phyloP scores from a whole-genome alignment of 1,139 yeast genomes.

The Meyerozyma sp. region DNA sequence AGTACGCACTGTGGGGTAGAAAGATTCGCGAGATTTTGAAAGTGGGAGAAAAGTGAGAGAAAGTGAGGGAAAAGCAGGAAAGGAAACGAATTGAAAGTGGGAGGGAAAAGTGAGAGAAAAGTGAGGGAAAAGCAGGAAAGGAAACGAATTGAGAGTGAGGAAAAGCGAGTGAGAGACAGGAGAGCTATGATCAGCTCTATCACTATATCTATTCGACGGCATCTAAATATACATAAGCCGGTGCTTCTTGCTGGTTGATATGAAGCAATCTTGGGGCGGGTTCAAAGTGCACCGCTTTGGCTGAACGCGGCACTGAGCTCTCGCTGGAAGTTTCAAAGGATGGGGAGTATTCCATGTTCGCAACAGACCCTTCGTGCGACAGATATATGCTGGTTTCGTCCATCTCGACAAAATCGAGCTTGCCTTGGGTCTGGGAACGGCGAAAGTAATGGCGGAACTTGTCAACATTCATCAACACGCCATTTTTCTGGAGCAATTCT shows the following conservation, averaged over 20 bases:
- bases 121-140: too few relatives aligned
- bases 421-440: not conserved
- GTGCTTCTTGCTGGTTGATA: slow-evolving; percentile 1
- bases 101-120: too few relatives aligned
- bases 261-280: not conserved
- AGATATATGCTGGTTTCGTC: not conserved
- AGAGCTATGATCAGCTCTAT: too few relatives aligned
- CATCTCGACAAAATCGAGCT: not conserved
- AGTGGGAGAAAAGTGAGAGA: too few relatives aligned
- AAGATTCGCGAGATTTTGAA: not conserved
- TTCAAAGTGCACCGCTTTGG: slow-evolving; percentile 1
- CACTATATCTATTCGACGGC: not conserved
- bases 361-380: slow-evolving; percentile 67
- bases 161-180: too few relatives aligned
- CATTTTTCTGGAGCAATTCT: not conserved
- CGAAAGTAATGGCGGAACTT: not conserved
- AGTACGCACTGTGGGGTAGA: not conserved
- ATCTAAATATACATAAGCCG: slow-evolving; percentile 1
- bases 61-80: too few relatives aligned
- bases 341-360: slow-evolving; percentile 32
- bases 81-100: too few relatives aligned
- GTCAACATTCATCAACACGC: slow-evolving; percentile 1
- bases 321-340: not conserved
- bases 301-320: not conserved
- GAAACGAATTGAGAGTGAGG: too few relatives aligned